Base-by-base conservation (phyloP, 495 filamentous ascomycete species). In the Aspergillus cavernicola region DNA sequence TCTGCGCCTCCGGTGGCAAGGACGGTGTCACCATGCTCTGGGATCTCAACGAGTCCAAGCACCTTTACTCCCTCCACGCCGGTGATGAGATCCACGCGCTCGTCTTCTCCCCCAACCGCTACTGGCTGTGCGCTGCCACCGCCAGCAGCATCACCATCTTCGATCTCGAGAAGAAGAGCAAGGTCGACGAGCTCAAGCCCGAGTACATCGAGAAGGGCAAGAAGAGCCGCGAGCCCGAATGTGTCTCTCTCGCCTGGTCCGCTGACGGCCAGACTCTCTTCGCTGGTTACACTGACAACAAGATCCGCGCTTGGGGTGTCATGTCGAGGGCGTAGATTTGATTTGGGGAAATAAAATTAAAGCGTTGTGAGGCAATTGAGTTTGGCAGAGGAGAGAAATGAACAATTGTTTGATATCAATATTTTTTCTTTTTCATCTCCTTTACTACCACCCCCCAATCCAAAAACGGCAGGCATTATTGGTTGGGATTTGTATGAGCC, bases 101-200 rank as follows among this genome's bases (percentile, higher is more conserved):
- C 65, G 95, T 97, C 75, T 99, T 99, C 89, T 97, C 92, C 39
- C 93, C 95, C 69, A 99, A 99, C 88, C 86, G 93, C 67, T 99
- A 99, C 90, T 99, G 93, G 93, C 85, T 99, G 56, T 99, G 93
- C 84, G 93, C 93, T 68, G 93, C 93, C 67, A 99, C 93, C 54
- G 81, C 88, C 68, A 88, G 81, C 79, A 88, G 82, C 81, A 97
- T 99, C 84, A 97, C 96, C 84, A 97, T 99, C 82, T 99, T 99
- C 79, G 93, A 99, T 73, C 84, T 99, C 63, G 93, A 99, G 89
- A 99, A 99, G 92, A 97, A 99, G 90, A 92, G 87, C 85, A 97
- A 97, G 86, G 93, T 99, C 60, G 93, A 99, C 66, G 93, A 97
- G 85, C 84, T 99, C 73, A 97, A 95, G 89, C 95, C 95, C 59